Evolutionary conservation across 257 asterid genomes (phyloP).

Genomic region (Perilla frutescens): DNA sequence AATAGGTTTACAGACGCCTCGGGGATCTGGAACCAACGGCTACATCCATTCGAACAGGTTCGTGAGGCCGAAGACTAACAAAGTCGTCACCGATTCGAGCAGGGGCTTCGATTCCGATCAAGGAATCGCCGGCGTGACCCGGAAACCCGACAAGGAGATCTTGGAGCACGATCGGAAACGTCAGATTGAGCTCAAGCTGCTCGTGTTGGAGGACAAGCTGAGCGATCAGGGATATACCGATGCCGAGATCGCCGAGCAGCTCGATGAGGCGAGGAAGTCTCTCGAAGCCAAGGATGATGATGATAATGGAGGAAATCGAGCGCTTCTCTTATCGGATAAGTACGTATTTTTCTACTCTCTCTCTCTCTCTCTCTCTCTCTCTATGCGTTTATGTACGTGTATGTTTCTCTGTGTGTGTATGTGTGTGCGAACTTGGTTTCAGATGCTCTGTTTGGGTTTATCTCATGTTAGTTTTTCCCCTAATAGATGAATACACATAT

Average conservation of each 20-base stretch:
- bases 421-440: too few species aligned
- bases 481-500: background rate
- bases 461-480: background rate
- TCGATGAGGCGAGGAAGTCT: constrained; percentile 61
- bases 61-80: constrained; percentile 59
- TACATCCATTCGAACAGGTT: constrained; percentile 80
- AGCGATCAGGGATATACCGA: constrained; percentile 78
- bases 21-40: constrained; percentile 96
- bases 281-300: constrained; percentile 64
- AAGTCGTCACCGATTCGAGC: constrained; percentile 53
- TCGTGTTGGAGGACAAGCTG: constrained; percentile 75
- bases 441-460: background rate
- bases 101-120: constrained; percentile 69
- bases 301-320: constrained; percentile 51
- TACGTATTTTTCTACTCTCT: constrained; percentile 29
- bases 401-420: too few species aligned
- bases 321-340: constrained; percentile 38
- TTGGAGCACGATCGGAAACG: constrained; percentile 97
- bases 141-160: constrained; percentile 70
- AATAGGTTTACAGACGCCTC: constrained; percentile 83
- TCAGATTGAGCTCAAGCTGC: constrained; percentile 77
- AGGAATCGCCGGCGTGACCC: constrained; percentile 73
- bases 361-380: background rate
- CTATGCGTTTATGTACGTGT: too few species aligned
- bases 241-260: constrained; percentile 72